Percentiles rank a stretch among this genome's conserved stretches.
Conservation (phyloP, 2,329 filamentous ascomycete genomes). For the Trichoderma sp. region DNA sequence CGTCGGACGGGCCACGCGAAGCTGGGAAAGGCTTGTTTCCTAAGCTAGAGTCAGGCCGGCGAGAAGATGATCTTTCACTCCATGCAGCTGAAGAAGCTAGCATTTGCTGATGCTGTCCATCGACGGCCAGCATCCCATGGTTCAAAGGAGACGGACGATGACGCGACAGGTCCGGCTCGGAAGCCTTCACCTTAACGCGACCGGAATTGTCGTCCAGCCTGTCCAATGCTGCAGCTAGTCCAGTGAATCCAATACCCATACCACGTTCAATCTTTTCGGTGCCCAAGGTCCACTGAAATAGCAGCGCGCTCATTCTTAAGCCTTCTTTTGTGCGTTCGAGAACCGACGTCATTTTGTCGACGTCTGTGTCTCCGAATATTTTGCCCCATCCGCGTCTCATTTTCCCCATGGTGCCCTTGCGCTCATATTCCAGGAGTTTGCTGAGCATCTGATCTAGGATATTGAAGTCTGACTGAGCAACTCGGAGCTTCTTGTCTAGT, state of each 20-base stretch:
- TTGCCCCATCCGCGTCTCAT: slow-evolving; percentile 61
- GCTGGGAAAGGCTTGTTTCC: not conserved
- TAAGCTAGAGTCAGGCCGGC: slow-evolving; percentile 6
- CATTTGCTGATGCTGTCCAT: not conserved
- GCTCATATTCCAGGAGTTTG: slow-evolving; percentile 61
- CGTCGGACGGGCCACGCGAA: not conserved
- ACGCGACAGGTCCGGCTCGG: not conserved
- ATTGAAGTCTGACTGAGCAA: slow-evolving; percentile 60
- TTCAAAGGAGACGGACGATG: not conserved
- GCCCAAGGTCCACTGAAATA: slow-evolving; percentile 65
- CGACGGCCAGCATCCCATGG: not conserved
- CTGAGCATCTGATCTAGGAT: slow-evolving; percentile 61
- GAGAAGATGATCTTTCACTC: slow-evolving; percentile 10
- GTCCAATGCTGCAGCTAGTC: slow-evolving; percentile 62
- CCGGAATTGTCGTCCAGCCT: slow-evolving; percentile 28
- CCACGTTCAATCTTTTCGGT: slow-evolving; percentile 56
- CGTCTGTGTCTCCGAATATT: slow-evolving; percentile 60
- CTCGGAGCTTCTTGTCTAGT: slow-evolving; percentile 61
- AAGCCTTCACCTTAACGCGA: not conserved
- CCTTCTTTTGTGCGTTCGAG: slow-evolving; percentile 59
- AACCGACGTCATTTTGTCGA: slow-evolving; percentile 57
- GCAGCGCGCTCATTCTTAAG: slow-evolving; percentile 60
- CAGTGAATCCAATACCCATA: slow-evolving; percentile 65
- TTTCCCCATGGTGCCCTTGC: slow-evolving; percentile 57
- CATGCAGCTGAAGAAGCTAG: not conserved